Evolutionary conservation across 495 filamentous ascomycete genomes (phyloP), one percentile per base, ranked within the genome.

Genomic region (Penicillium coffeae): DNA sequence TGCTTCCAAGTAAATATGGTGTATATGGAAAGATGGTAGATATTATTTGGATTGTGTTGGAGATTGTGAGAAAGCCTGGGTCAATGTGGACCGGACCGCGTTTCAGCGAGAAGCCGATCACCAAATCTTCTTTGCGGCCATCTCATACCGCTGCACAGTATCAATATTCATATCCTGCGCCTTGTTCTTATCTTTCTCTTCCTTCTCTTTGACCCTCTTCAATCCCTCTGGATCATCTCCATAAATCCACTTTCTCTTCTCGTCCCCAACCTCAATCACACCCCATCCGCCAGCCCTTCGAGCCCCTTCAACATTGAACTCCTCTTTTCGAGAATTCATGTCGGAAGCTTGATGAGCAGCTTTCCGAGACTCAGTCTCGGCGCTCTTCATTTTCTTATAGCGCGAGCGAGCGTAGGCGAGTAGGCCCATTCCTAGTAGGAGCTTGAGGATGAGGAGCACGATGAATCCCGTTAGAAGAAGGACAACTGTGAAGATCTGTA

Each of bases 61-160:
- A 43, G 8, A 41, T 21, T 41, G 12, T 3, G 38, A 25, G 14
- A 13, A 1, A 19, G 19, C 14, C 13, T 42, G 13, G 27, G 14
- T 18, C 19, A 15, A 50, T n/a, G n/a, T n/a, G n/a, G n/a, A n/a
- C n/a, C n/a, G n/a, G n/a, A n/a, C n/a, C n/a, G n/a, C n/a, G n/a
- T n/a, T n/a, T n/a, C n/a, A n/a, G n/a, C n/a, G n/a, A n/a, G n/a
- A n/a, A n/a, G n/a, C n/a, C n/a, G n/a, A n/a, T 71, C 53, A 94
- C 89, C 90, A 96, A 62, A 96, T 96, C 67, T 91, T 76, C 74
- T 95, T 96, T 5, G 87, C 90, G 58, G 86, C 82, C 93, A 97
- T 95, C 56, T 84, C 86, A 74, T 96, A 96, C 64, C 93, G 74
- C 58, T 77, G 78, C 7, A 96, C 88, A 48, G 79, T 75, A 13